These are phyloP conservation scores for Debaryomyces fabryi DNA, from an alignment of 1,139 yeast species.

Conservation along the genomic window DNA sequence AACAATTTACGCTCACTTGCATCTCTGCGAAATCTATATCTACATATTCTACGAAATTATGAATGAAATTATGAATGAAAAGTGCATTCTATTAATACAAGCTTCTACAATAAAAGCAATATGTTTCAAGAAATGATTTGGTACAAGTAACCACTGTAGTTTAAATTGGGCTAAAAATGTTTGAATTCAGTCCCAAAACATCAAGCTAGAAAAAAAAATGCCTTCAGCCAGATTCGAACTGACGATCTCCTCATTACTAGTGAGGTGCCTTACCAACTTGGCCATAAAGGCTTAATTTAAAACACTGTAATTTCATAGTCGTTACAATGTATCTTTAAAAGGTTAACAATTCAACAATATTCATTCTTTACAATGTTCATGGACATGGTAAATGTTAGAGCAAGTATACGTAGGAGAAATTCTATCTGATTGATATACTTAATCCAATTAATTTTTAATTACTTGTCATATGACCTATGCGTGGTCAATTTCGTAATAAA, in stretches of 20 bases:
- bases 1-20: slow-evolving; percentile 4
- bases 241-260: slow-evolving; percentile 90
- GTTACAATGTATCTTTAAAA: background rate
- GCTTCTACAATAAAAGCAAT: background rate
- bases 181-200: background rate
- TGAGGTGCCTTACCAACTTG: slow-evolving; percentile 92
- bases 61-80: background rate
- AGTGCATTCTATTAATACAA: background rate
- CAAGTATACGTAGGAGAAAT: background rate
- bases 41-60: background rate
- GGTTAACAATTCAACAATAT: background rate
- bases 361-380: background rate
- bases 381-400: background rate
- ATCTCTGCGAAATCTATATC: background rate
- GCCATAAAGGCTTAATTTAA: slow-evolving; percentile 52
- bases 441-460: background rate
- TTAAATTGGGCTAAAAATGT: background rate
- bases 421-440: background rate
- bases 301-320: background rate
- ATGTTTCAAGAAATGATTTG: background rate
- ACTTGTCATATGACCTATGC: slow-evolving; percentile 1
- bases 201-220: slow-evolving; percentile 37
- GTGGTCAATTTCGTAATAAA: background rate
- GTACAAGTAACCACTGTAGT: background rate
- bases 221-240: slow-evolving; percentile 84